phyloP scores from a whole-genome alignment of 2,329 filamentous ascomycete genomes.

The Colletotrichum sp. region DNA sequence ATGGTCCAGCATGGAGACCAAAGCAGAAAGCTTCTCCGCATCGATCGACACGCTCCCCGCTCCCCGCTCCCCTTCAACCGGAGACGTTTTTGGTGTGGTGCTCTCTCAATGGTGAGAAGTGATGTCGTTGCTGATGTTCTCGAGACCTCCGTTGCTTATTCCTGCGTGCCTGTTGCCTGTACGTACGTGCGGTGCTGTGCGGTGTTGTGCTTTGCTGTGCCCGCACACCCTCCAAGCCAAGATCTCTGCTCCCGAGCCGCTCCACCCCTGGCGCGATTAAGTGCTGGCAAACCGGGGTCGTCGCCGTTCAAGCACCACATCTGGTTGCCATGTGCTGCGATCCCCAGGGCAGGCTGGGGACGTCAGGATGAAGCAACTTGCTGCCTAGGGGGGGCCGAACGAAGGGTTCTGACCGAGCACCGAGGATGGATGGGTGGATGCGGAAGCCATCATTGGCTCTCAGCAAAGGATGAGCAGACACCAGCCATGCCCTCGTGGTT shows the following conservation, averaged over 20 bases:
- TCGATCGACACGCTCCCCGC: slow-evolving; percentile 15
- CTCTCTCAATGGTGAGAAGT: neutral
- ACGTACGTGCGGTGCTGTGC: neutral
- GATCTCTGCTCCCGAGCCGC: slow-evolving; percentile 11
- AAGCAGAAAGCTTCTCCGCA: slow-evolving; percentile 22
- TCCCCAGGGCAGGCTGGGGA: neutral
- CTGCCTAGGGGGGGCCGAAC: neutral
- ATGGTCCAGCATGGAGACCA: slow-evolving; percentile 5
- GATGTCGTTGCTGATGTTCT: neutral
- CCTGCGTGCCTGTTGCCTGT: neutral
- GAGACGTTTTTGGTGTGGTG: neutral
- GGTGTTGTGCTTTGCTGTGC: neutral
- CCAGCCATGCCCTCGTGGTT: neutral
- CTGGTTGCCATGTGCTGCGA: slow-evolving; percentile 9
- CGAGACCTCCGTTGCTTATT: neutral
- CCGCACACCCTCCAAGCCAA: neutral
- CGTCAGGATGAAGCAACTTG: neutral
- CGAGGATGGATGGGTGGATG: neutral
- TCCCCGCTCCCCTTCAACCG: slow-evolving; percentile 20
- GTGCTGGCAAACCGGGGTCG: slow-evolving; percentile 10
- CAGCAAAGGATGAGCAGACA: neutral
- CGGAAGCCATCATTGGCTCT: neutral
- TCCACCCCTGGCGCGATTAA: neutral
- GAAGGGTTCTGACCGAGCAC: neutral
- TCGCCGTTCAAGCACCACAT: slow-evolving; percentile 6